Conservation (phyloP, 78 protist species). For the Andalucia godoyi region DNA sequence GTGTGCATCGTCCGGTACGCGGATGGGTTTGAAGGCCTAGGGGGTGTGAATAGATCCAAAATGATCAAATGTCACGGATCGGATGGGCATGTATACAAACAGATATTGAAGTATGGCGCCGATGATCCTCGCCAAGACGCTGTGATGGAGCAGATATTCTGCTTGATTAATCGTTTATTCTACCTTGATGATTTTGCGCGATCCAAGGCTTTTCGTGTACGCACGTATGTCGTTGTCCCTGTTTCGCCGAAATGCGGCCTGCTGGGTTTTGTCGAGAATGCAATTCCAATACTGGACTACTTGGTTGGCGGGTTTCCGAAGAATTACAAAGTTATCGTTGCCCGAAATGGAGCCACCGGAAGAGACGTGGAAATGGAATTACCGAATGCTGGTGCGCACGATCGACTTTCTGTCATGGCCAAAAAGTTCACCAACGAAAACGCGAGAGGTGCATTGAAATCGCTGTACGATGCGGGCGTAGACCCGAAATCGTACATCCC, state of each 20-base stretch:
- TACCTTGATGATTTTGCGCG: not conserved
- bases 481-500: too few relatives aligned
- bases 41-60: slow-evolving; percentile 65
- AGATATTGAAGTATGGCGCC: slow-evolving; percentile 21
- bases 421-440: too few relatives aligned
- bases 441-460: too few relatives aligned
- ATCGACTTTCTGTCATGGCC: too few relatives aligned
- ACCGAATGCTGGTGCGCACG: slow-evolving; percentile 17
- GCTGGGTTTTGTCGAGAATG: slow-evolving; percentile 51
- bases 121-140: slow-evolving; percentile 83
- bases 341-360: too few relatives aligned
- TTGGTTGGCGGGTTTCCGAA: slow-evolving; percentile 1
- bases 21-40: not conserved
- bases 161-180: slow-evolving; percentile 41
- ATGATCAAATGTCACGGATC: slow-evolving; percentile 15
- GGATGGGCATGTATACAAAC: slow-evolving; percentile 24
- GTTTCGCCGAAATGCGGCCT: slow-evolving; percentile 52
- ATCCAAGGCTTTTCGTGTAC: slow-evolving; percentile 10
- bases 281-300: slow-evolving; percentile 31
- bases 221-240: slow-evolving; percentile 72
- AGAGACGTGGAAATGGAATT: too few relatives aligned
- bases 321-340: too few relatives aligned
- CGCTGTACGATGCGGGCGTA: too few relatives aligned
- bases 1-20: too few relatives aligned
- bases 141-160: slow-evolving; percentile 78